phyloP scores from a whole-genome alignment of 192 early-diverging fungal species.

The Rhizoclosmatium sp. region DNA sequence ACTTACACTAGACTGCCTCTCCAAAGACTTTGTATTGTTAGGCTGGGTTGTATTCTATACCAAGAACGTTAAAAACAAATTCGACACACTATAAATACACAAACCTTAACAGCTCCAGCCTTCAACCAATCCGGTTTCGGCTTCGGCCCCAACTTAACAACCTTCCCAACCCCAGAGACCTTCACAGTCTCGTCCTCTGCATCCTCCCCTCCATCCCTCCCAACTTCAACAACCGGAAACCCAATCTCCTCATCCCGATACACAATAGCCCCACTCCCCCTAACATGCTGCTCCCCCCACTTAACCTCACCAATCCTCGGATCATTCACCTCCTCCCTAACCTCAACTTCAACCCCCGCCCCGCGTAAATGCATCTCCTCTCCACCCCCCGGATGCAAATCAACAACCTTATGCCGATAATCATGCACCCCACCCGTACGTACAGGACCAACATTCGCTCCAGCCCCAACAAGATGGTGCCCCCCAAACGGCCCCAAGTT shows the following conservation, averaged over 20 bases:
- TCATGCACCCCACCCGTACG: background rate
- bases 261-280: constrained; percentile 6
- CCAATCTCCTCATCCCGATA: background rate
- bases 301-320: background rate
- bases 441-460: background rate
- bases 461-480: background rate
- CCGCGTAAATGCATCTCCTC: constrained; percentile 8
- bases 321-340: background rate
- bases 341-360: background rate
- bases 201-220: background rate
- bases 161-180: background rate
- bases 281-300: background rate
- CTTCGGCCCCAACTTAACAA: background rate
- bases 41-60: background rate
- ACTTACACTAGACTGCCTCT: too few species aligned
- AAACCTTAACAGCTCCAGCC: background rate
- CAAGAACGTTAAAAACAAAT: background rate
- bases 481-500: background rate
- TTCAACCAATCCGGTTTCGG: constrained; percentile 5
- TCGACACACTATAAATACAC: background rate
- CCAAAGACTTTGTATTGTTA: background rate
- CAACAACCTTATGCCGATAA: background rate
- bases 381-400: background rate
- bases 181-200: background rate
- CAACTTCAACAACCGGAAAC: constrained; percentile 3